Evolutionary conservation across 371 early-diverging fungal genomes (phyloP).

Genomic region (Rhizopus delemar): DNA sequence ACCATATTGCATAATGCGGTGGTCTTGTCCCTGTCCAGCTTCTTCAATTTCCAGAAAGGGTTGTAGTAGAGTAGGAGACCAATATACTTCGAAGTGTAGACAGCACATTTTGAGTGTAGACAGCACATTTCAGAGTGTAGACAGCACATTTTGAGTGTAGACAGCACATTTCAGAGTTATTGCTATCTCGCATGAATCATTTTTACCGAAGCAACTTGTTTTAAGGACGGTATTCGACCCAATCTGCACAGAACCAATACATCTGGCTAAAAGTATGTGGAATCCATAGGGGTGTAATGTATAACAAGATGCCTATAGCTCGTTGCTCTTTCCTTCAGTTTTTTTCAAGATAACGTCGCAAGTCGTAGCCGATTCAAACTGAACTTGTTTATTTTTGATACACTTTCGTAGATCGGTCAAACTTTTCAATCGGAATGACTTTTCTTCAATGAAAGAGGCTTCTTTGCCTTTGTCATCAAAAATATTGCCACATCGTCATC

Average conservation of each 20-base stretch:
- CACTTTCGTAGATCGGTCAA: no score
- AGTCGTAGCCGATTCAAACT: no score
- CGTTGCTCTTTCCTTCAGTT: no score
- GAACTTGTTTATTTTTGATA: no score
- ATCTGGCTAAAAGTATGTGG: no score
- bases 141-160: conserved; percentile 5
- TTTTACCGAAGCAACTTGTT: no score
- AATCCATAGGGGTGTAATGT: no score
- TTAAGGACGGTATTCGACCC: no score
- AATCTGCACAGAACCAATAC: no score
- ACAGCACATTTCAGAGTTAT: neutral
- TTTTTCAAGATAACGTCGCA: no score
- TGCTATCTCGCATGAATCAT: no score
- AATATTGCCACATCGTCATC: conserved; percentile 6
- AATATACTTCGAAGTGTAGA: conserved; percentile 13
- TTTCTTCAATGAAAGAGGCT: conserved; percentile 5
- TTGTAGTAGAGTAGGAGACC: conserved; percentile 13
- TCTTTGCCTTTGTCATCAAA: conserved; percentile 3
- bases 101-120: conserved; percentile 6
- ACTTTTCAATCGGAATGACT: neutral
- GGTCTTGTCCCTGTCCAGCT: conserved; percentile 6
- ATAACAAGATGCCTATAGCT: no score
- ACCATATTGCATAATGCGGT: conserved; percentile 9
- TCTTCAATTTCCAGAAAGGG: conserved; percentile 14
- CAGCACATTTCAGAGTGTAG: conserved; percentile 3